Conservation (phyloP, 2,329 filamentous ascomycete genomes). For the Fusarium coffeatum region DNA sequence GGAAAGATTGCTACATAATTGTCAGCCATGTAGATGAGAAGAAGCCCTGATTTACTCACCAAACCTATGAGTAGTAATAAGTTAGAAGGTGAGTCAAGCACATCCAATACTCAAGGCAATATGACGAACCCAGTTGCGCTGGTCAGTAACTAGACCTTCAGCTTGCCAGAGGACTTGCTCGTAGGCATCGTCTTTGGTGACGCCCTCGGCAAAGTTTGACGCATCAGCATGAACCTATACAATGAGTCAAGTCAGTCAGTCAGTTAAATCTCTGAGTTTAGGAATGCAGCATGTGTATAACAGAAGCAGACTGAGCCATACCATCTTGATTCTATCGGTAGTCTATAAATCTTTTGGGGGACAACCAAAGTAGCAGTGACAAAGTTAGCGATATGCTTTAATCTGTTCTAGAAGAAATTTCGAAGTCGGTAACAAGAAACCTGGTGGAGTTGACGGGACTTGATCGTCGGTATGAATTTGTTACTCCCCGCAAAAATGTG, state of each 20-base stretch:
- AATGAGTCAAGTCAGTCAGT: slow-evolving; percentile 11
- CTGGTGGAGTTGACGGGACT: slow-evolving; percentile 33
- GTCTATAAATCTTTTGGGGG: not conserved
- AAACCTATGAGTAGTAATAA: slow-evolving; percentile 38
- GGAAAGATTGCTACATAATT: slow-evolving; percentile 73
- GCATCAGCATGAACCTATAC: slow-evolving; percentile 80
- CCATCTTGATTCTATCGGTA: slow-evolving; percentile 27
- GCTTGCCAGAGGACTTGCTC: slow-evolving; percentile 78
- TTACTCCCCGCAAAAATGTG: slow-evolving; percentile 36
- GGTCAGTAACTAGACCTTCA: slow-evolving; percentile 74
- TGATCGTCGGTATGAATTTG: slow-evolving; percentile 26
- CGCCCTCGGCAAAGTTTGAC: slow-evolving; percentile 74
- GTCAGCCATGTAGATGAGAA: slow-evolving; percentile 9
- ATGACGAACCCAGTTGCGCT: slow-evolving; percentile 79
- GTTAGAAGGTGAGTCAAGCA: slow-evolving; percentile 29
- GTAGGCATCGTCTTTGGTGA: slow-evolving; percentile 79
- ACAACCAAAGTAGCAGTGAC: not conserved
- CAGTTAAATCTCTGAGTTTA: not conserved
- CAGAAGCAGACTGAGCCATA: slow-evolving; percentile 1
- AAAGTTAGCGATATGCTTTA: not conserved
- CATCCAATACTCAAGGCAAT: not conserved
- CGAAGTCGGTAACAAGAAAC: slow-evolving; percentile 9
- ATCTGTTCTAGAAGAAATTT: slow-evolving; percentile 26
- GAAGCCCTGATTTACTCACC: slow-evolving; percentile 32
- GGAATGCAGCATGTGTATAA: not conserved